These are phyloP conservation scores for Selaginella tamariscina DNA, from an alignment of 75 land plant species.

Conservation along the genomic window DNA sequence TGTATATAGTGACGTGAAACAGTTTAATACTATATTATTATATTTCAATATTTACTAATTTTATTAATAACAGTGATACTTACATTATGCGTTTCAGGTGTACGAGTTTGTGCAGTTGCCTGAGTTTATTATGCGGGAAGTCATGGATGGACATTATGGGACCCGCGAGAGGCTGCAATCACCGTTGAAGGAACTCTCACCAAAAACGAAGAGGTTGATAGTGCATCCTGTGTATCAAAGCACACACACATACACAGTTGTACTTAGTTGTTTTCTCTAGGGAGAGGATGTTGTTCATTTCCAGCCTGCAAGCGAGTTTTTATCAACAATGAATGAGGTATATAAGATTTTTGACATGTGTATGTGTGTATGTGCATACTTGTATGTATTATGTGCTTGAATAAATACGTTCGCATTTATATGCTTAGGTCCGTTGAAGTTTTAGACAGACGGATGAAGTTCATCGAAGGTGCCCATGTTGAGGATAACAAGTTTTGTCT, in stretches of 20 bases:
- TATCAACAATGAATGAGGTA: conserved; percentile 34
- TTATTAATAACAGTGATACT: too few species aligned
- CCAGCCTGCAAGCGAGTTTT: conserved; percentile 37
- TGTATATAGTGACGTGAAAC: too few species aligned
- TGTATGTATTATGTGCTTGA: too few species aligned
- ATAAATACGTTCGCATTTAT: too few species aligned
- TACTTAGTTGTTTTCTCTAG: conserved; percentile 6
- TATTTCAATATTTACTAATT: neutral
- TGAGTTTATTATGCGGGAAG: conserved; percentile 80
- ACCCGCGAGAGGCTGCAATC: conserved; percentile 26
- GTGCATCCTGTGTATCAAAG: neutral
- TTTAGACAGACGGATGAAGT: conserved; percentile 42
- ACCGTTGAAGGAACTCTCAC: conserved; percentile 21
- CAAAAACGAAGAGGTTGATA: conserved; percentile 19
- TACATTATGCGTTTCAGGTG: conserved; percentile 45
- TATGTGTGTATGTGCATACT: too few species aligned
- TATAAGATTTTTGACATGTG: neutral
- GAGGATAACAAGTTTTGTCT: conserved; percentile 64
- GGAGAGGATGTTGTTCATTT: conserved; percentile 24
- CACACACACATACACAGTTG: neutral
- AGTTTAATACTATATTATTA: too few species aligned
- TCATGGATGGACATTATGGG: conserved; percentile 79
- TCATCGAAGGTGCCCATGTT: conserved; percentile 43
- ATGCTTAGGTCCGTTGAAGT: conserved; percentile 38
- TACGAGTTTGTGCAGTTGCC: conserved; percentile 51